Base-by-base conservation (phyloP, 441 rosid genomes). In the Eugenia klotzschiana region DNA sequence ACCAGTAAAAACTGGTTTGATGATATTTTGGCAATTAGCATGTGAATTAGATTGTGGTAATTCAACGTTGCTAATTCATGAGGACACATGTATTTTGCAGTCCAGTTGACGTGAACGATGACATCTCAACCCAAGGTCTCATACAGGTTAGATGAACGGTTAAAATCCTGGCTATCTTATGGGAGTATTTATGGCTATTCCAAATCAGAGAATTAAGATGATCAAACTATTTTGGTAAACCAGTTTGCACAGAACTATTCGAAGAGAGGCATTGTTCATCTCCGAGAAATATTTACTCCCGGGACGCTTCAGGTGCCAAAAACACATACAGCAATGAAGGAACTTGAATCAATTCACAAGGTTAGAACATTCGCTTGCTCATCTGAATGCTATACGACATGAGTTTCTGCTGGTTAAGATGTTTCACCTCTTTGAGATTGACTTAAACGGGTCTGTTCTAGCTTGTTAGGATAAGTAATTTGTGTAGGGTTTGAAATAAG, bases 281-380 rank as follows among this genome's bases (percentile, higher is more conserved):
- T 96, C 58, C 87, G 88, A 87, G 98, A 95, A 89, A 94, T 96
- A 89, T 93, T 96, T 87, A 89, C 91, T 33, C 91, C 94, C 0
- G 95, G 91, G 84, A 91, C 88, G 46, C 95, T 95, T 82, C 79
- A 86, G 86, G 95, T 95, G 85, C 98, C 99, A 33, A 89, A 87
- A 88, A 93, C 98, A 49, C 94, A 84, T 56, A 40, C 56, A 80
- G 90, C 88, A 83, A 93, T 96, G 82, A 90, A 88, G 89, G 98
- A 96, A 80, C 98, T 95, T 73, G 98, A 96, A 89, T 96, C 99
- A 50, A 87, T 96, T 90, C 95, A 96, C 91, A 96, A 95, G 98
- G 99, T 96, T 81, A 40, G 87, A 53, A 20, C 8, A 82, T 85
- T 79, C 3, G 5, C 50, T 13, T 7, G 8, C 23, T 18, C 57